A percentile compares a stretch with the other conserved stretches of the same genome.
Conservation (phyloP, 768 basidiomycete genomes). For the Trametes maxima region DNA sequence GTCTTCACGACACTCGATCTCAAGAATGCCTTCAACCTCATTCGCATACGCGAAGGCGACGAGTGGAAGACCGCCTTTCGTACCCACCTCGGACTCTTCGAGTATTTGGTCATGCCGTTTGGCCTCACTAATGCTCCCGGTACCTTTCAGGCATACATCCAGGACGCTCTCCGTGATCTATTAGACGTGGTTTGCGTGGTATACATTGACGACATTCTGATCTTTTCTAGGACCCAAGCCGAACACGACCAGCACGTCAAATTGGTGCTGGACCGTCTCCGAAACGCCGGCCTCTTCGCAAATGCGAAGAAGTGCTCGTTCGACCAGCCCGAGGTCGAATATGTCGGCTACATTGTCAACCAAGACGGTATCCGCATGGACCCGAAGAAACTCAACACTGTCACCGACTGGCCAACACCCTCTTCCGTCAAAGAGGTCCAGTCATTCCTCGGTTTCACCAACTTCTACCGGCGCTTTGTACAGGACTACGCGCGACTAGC, state of each 20-base stretch:
- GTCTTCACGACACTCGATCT: slow-evolving; percentile 45
- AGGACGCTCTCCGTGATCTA: slow-evolving; percentile 19
- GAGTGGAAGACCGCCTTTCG: slow-evolving; percentile 45
- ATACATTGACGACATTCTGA: slow-evolving; percentile 27
- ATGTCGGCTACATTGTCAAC: slow-evolving; percentile 44
- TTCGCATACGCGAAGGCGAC: slow-evolving; percentile 40
- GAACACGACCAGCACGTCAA: slow-evolving; percentile 28
- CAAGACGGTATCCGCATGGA: slow-evolving; percentile 41
- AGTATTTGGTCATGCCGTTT: slow-evolving; percentile 39
- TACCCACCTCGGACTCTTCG: slow-evolving; percentile 39
- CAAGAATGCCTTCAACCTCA: slow-evolving; percentile 43
- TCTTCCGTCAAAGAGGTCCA: slow-evolving; percentile 32
- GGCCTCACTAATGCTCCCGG: slow-evolving; percentile 30
- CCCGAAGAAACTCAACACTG: slow-evolving; percentile 41
- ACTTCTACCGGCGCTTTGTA: slow-evolving; percentile 33
- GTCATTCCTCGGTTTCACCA: slow-evolving; percentile 36
- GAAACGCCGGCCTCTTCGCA: slow-evolving; percentile 34
- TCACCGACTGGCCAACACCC: slow-evolving; percentile 36
- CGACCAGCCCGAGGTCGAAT: slow-evolving; percentile 40
- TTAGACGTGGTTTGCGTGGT: slow-evolving; percentile 30
- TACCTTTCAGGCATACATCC: slow-evolving; percentile 23
- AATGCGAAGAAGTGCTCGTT: slow-evolving; percentile 41
- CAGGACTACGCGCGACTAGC: slow-evolving; percentile 35
- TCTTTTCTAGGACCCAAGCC: slow-evolving; percentile 24
- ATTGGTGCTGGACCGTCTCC: slow-evolving; percentile 30